These are phyloP conservation scores for Clitopilus hobsonii DNA, from an alignment of 768 basidiomycete species.

Conservation along the genomic window DNA sequence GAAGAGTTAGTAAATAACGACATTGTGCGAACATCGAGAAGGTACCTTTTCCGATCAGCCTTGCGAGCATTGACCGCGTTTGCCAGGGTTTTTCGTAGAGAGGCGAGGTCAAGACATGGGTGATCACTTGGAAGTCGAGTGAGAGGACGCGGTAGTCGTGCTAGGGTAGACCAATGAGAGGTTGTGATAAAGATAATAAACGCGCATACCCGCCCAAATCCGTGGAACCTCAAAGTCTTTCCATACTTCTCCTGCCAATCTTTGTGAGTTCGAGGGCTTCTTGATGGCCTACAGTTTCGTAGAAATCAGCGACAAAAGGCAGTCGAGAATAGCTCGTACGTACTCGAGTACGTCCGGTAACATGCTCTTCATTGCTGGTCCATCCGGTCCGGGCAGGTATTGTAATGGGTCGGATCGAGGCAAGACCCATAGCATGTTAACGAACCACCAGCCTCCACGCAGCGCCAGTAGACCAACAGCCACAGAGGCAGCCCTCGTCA, in stretches of 20 bases:
- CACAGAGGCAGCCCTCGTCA: constrained; percentile 21
- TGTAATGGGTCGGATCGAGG: constrained; percentile 45
- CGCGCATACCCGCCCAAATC: constrained; percentile 42
- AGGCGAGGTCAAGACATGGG: constrained; percentile 44
- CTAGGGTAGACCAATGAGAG: constrained; percentile 17
- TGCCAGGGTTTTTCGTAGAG: constrained; percentile 56
- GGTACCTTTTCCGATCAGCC: constrained; percentile 45
- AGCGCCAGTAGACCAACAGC: constrained; percentile 26
- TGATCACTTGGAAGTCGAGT: constrained; percentile 43
- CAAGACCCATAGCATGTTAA: constrained; percentile 37
- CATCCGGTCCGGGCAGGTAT: constrained; percentile 44
- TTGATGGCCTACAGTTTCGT: constrained; percentile 31
- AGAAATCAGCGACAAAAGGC: not conserved
- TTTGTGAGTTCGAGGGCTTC: constrained; percentile 33
- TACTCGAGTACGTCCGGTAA: constrained; percentile 43
- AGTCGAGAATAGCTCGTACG: constrained; percentile 12
- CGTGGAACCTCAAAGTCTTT: constrained; percentile 50
- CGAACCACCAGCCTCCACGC: constrained; percentile 32
- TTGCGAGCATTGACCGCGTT: constrained; percentile 41
- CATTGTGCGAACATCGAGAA: not conserved
- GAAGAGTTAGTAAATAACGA: not conserved
- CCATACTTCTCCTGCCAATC: constrained; percentile 42
- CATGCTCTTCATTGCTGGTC: constrained; percentile 36
- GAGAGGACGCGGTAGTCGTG: constrained; percentile 52
- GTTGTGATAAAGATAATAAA: not conserved